Conservation (phyloP, 768 basidiomycete species). For the Mycena polygramma region DNA sequence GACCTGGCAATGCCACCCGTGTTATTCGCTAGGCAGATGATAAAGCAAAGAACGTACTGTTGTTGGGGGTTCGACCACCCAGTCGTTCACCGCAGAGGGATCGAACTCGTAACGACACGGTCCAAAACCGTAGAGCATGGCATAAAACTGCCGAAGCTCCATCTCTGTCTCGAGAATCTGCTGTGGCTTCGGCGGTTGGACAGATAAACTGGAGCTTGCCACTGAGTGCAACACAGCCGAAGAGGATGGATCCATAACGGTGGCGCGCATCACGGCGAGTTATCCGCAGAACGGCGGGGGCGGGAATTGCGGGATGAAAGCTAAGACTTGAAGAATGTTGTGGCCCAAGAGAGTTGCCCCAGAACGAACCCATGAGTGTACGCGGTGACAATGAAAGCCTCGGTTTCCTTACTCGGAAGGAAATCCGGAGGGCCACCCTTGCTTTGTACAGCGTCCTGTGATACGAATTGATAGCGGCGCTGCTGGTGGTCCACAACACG, state of each 20-base stretch:
- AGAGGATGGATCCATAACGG: neutral
- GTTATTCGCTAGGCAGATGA: neutral
- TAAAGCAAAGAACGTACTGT: neutral
- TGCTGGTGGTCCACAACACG: no score
- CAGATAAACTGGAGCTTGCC: neutral
- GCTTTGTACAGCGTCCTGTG: no score
- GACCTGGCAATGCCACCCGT: neutral
- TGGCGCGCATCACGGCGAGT: neutral
- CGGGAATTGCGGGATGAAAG: no score
- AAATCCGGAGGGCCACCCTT: neutral
- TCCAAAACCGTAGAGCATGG: neutral
- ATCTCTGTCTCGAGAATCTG: neutral
- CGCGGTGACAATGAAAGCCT: neutral
- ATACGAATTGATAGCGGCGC: no score
- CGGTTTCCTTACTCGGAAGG: neutral
- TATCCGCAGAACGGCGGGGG: neutral
- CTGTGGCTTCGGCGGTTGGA: neutral
- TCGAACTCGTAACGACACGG: neutral
- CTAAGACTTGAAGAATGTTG: no score
- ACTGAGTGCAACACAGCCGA: no score
- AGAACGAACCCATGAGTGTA: no score
- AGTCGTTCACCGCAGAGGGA: neutral
- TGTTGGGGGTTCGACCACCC: neutral
- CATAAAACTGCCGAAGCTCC: neutral
- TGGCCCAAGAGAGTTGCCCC: neutral